phyloP scores from a whole-genome alignment of 129 eudicot species.

The Artemisia annua region DNA sequence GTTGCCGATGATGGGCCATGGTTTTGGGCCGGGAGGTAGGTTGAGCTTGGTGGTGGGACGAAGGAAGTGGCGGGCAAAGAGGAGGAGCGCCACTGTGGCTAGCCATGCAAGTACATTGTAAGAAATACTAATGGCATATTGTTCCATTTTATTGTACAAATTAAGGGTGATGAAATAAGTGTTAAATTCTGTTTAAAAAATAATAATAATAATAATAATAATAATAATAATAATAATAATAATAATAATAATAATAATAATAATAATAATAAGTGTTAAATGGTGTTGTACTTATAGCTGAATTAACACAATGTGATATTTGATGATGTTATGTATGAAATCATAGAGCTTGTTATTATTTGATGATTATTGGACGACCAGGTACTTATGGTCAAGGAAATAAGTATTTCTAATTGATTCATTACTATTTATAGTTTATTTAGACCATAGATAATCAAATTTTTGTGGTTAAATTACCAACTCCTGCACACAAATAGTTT shows the following conservation, averaged over 20 bases:
- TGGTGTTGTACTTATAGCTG: too few relatives aligned
- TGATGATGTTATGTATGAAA: too few relatives aligned
- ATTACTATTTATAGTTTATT: too few relatives aligned
- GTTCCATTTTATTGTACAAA: background rate
- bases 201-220: too few relatives aligned
- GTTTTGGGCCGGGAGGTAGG: slow-evolving; percentile 53
- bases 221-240: too few relatives aligned
- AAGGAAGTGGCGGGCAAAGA: background rate
- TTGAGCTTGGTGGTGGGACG: slow-evolving; percentile 21
- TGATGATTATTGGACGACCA: background rate
- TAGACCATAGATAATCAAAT: too few relatives aligned
- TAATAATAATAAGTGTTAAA: background rate
- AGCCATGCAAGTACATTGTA: background rate
- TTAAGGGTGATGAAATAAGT: background rate
- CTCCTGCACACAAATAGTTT: too few relatives aligned
- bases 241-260: too few relatives aligned
- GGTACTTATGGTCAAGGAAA: background rate
- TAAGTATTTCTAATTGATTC: background rate
- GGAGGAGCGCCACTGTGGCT: background rate
- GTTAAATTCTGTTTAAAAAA: too few relatives aligned
- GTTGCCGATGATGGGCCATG: slow-evolving; percentile 59
- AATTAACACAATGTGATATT: too few relatives aligned
- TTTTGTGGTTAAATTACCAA: too few relatives aligned
- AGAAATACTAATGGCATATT: background rate
- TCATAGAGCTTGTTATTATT: too few relatives aligned